Conservation (phyloP, 2,329 filamentous ascomycete species). For the Acephala macrosclerotiorum region DNA sequence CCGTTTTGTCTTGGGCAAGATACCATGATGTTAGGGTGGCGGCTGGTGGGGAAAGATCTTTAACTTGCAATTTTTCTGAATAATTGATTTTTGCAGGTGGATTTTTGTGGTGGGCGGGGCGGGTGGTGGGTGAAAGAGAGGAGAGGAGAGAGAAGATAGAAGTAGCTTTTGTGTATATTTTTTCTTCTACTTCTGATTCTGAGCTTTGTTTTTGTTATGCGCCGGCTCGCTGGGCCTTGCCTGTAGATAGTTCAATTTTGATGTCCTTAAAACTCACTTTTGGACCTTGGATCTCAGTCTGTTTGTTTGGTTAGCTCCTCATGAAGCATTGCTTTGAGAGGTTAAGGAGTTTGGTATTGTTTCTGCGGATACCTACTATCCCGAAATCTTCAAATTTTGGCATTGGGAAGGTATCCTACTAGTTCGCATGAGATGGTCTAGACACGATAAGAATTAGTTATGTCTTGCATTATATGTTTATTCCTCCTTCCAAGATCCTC, state of each 20-base stretch:
- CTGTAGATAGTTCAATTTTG: conserved; percentile 36
- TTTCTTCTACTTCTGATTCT: conserved; percentile 10
- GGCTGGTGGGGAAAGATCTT: background rate
- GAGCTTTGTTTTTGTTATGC: conserved; percentile 20
- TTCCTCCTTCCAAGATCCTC: too few relatives aligned
- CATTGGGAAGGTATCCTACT: too few relatives aligned
- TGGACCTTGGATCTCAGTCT: background rate
- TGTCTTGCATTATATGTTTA: too few relatives aligned
- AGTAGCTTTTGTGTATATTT: conserved; percentile 34
- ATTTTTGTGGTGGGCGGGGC: background rate
- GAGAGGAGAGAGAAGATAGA: background rate
- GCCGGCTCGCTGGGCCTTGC: conserved; percentile 28
- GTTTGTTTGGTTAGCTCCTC: background rate
- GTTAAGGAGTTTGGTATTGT: background rate
- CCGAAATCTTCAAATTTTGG: too few relatives aligned
- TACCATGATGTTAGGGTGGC: background rate
- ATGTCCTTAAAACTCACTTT: conserved; percentile 25
- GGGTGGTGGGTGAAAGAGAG: too few relatives aligned
- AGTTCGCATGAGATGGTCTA: too few relatives aligned
- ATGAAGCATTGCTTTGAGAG: background rate
- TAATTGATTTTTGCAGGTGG: background rate
- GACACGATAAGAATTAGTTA: too few relatives aligned
- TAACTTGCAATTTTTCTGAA: background rate
- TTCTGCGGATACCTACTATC: too few relatives aligned
- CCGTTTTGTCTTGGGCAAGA: background rate